Evolutionary conservation across 75 land plant genomes (phyloP), one percentile per base, ranked within the genome.

Genomic region (Selaginella tamariscina): DNA sequence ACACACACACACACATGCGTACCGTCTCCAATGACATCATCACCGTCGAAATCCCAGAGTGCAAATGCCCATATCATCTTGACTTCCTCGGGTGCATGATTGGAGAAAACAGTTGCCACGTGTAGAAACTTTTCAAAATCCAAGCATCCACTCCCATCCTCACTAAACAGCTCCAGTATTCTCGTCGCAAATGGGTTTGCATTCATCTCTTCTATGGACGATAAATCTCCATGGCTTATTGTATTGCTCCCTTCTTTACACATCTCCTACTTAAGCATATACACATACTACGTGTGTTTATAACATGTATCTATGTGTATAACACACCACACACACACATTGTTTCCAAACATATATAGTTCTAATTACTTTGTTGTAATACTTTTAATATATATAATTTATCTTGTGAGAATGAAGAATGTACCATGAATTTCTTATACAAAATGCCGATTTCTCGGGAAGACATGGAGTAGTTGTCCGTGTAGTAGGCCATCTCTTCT

Each of bases 21-120:
- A 77, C 79, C 72, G 28, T 56, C 18, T 27, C 71, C 71, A 73
- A 77, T 68, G 32, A 65, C 32, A 68, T 74, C 72, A 55, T 77
- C 79, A 32, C 79, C 79, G 72, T 77, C 79, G 68, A 72, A 77
- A 26, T 77, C 79, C 79, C 79, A 77, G 15, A 77, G 65, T 26
- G 71, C 70, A 56, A 77, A 77, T 29, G 70, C 70, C 71, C 71
- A 77, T 15, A 72, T 68, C 54, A 73, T 54, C 54, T 77, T 77
- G 0, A 73, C 59, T 18, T 77, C 79, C 13, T 70, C 23, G 31
- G 67, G 54, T 33, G 79, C 68, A 31, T 73, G 32, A 22, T 31
- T 32, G 22, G 79, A 77, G 63, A 77, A 77, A 2, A 69, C 65
- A 20, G 70, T 63, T 33, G 72, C 63, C 18, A 77, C 64, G 32